Conservation (phyloP, 345 rosid genomes). For the Psidium guajava region DNA sequence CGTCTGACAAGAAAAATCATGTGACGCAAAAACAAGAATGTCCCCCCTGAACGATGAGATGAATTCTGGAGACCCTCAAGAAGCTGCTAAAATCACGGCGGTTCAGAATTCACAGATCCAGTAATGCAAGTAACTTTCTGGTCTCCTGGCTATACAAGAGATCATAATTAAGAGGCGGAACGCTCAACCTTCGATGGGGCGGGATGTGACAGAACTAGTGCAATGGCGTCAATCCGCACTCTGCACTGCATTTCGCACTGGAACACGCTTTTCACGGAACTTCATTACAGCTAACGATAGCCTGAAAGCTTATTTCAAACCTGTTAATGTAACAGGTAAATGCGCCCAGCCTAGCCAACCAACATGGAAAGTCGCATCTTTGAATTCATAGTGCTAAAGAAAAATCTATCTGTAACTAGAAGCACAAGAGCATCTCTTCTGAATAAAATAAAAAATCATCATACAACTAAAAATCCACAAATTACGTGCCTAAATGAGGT, state of each 20-base stretch:
- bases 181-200: neutral
- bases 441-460: neutral
- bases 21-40: neutral
- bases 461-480: neutral
- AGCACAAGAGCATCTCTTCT: neutral
- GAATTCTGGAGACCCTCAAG: neutral
- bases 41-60: neutral
- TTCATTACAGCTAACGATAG: neutral
- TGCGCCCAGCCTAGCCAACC: neutral
- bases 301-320: neutral
- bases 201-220: neutral
- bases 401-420: neutral
- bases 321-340: neutral
- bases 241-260: neutral
- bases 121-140: neutral
- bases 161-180: neutral
- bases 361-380: neutral
- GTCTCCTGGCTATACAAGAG: neutral
- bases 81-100: neutral
- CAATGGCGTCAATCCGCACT: neutral
- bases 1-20: neutral
- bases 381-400: neutral
- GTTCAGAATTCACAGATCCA: neutral
- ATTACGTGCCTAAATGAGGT: neutral
- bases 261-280: neutral